Conservation (phyloP, 73 alveolate genomes). For the Paramecium caudatum region DNA sequence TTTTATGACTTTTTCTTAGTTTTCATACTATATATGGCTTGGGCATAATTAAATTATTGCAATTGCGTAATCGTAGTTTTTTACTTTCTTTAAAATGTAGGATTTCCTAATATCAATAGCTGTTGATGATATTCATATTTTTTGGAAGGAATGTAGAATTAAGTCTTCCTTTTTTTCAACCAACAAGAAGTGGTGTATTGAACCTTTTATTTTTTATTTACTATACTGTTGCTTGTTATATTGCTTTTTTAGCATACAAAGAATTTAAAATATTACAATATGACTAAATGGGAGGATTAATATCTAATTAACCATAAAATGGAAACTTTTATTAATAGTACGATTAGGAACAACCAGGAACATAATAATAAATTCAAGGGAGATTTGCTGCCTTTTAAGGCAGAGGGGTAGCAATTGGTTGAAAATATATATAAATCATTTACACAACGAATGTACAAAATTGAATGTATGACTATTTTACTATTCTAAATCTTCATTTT, state of each 20-base stretch:
- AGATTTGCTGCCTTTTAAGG: constrained; percentile 24
- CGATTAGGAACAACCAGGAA: constrained; percentile 1
- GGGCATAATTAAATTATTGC: constrained; percentile 64
- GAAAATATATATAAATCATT: constrained; percentile 40
- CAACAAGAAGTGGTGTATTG: not conserved
- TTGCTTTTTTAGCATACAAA: constrained; percentile 57
- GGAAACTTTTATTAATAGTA: not conserved
- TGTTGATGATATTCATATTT: constrained; percentile 31
- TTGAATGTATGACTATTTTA: not conserved
- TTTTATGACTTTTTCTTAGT: constrained; percentile 38
- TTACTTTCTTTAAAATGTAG: constrained; percentile 32
- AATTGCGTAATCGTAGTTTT: constrained; percentile 35
- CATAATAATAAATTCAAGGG: not conserved
- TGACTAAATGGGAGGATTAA: constrained; percentile 43
- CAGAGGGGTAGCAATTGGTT: constrained; percentile 45
- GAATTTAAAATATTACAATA: constrained; percentile 41
- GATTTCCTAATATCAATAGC: not conserved
- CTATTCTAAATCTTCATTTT: not conserved
- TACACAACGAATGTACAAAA: constrained; percentile 1
- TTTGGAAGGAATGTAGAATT: constrained; percentile 42
- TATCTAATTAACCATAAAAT: not conserved
- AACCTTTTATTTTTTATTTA: not conserved
- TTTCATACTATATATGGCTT: constrained; percentile 66
- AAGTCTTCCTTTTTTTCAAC: not conserved
- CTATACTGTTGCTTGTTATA: constrained; percentile 35